Conservation (phyloP, 1,284 basidiomycete genomes). For the Schizophyllum commune region DNA sequence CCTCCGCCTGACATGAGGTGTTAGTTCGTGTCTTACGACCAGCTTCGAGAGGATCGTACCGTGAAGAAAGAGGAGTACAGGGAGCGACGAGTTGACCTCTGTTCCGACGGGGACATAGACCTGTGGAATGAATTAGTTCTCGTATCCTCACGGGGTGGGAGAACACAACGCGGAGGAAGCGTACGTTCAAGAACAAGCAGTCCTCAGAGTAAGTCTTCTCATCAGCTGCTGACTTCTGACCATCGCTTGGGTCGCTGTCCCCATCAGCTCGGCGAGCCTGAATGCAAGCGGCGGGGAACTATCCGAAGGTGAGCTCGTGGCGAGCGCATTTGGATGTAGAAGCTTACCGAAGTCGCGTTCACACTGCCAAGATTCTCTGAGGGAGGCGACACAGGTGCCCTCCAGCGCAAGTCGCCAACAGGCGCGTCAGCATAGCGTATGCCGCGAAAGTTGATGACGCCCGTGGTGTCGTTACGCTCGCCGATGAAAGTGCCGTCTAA, state of each 20-base stretch:
- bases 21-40: background rate
- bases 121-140: slow-evolving; percentile 12
- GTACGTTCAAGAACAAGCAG: slow-evolving; percentile 33
- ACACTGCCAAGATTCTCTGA: slow-evolving; percentile 26
- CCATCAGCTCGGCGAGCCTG: background rate
- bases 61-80: slow-evolving; percentile 9
- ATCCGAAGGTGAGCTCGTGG: no score
- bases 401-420: slow-evolving; percentile 28
- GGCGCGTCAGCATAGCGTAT: slow-evolving; percentile 33
- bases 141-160: slow-evolving; percentile 15
- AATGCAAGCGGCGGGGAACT: slow-evolving; percentile 28
- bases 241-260: slow-evolving; percentile 3
- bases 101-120: slow-evolving; percentile 9
- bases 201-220: slow-evolving; percentile 21
- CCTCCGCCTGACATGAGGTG: slow-evolving; percentile 25
- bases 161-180: slow-evolving; percentile 2
- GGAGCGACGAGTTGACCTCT: background rate
- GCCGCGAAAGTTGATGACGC: slow-evolving; percentile 27
- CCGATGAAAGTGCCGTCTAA: slow-evolving; percentile 32
- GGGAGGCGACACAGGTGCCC: slow-evolving; percentile 30
- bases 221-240: slow-evolving; percentile 10
- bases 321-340: no score
- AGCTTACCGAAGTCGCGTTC: slow-evolving; percentile 25
- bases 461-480: slow-evolving; percentile 17
- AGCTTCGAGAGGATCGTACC: slow-evolving; percentile 16